Conservation (phyloP, 2,329 filamentous ascomycete species). For the Pseudocercospora fijiensis region DNA sequence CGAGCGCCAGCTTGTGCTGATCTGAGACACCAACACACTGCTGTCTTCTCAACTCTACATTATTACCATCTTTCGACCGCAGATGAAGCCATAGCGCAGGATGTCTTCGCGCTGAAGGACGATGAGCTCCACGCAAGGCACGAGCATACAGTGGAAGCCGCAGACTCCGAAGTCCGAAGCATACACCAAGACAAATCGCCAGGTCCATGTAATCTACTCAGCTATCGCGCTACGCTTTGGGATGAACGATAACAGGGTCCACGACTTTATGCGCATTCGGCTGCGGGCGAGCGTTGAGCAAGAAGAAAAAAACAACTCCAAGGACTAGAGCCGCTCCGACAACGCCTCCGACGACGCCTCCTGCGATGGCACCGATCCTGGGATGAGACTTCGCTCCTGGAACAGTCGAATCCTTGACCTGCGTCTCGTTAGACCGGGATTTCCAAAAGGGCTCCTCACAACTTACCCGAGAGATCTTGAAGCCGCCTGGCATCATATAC, state of each 20-base stretch:
- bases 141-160: too few species aligned
- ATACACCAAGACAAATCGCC: neutral
- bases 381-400: neutral
- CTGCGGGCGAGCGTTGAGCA: neutral
- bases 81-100: too few species aligned
- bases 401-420: neutral
- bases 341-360: neutral
- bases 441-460: neutral
- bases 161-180: neutral
- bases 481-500: constrained; percentile 17
- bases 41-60: too few species aligned
- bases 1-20: neutral
- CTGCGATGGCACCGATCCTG: neutral
- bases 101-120: too few species aligned
- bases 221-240: neutral
- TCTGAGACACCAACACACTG: neutral
- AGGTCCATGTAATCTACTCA: neutral
- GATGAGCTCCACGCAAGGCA: too few species aligned
- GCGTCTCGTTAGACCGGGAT: neutral
- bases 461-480: constrained; percentile 14
- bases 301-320: neutral
- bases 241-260: neutral
- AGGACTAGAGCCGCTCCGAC: neutral
- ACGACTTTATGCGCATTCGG: neutral
- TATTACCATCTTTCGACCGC: too few species aligned